phyloP scores from a whole-genome alignment of 1,139 yeast genomes.

The Nakaseomyces sp. region DNA sequence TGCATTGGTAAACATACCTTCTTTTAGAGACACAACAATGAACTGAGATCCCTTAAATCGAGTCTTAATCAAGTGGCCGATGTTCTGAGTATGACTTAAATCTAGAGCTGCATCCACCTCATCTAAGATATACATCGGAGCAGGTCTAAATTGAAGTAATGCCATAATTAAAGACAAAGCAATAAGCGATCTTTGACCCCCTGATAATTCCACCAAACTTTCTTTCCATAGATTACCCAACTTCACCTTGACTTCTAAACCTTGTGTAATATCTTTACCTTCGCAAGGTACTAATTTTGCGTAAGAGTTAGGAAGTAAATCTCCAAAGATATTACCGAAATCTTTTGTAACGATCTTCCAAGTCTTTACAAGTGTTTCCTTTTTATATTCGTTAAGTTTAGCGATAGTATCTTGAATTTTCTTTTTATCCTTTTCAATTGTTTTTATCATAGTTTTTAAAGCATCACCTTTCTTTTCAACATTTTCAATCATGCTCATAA shows the following conservation, averaged over 20 bases:
- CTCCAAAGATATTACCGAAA: slow-evolving; percentile 88
- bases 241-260: slow-evolving; percentile 84
- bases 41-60: slow-evolving; percentile 93
- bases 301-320: slow-evolving; percentile 79
- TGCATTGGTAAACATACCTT: slow-evolving; percentile 97
- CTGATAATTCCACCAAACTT: slow-evolving; percentile 87
- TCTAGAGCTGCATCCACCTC: slow-evolving; percentile 98
- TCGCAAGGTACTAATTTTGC: slow-evolving; percentile 83
- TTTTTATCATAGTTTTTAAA: slow-evolving; percentile 69
- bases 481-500: slow-evolving; percentile 89
- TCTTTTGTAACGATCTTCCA: slow-evolving; percentile 80
- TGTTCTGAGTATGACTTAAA: slow-evolving; percentile 92
- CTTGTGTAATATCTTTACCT: slow-evolving; percentile 75
- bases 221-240: slow-evolving; percentile 95
- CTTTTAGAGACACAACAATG: slow-evolving; percentile 91
- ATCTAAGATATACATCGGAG: slow-evolving; percentile 95
- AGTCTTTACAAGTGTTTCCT: slow-evolving; percentile 73
- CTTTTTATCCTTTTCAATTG: slow-evolving; percentile 82
- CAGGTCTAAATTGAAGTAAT: slow-evolving; percentile 86
- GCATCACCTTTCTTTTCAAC: slow-evolving; percentile 83
- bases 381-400: slow-evolving; percentile 80
- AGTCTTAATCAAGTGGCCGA: slow-evolving; percentile 92
- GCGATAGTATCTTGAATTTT: slow-evolving; percentile 84
- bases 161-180: slow-evolving; percentile 90
- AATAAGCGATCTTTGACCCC: slow-evolving; percentile 92